Evolutionary conservation across 2,329 filamentous ascomycete species (phyloP).

Genomic region (Biscogniauxia sp.): DNA sequence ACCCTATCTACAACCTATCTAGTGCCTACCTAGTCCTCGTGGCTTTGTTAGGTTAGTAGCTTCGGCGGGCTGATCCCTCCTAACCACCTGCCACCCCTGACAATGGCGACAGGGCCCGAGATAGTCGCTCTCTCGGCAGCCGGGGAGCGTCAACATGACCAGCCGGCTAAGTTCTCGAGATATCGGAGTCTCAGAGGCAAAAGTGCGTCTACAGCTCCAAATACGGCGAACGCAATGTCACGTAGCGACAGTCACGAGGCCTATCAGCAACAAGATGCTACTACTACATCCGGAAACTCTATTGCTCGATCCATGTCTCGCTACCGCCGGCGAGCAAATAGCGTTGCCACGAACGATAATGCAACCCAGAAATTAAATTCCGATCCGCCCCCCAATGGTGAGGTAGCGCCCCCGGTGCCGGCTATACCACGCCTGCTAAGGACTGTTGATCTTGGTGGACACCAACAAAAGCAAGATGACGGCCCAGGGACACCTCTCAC

Average conservation of each 20-base stretch:
- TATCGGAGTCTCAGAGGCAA: conserved; percentile 35
- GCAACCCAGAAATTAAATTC: conserved; percentile 27
- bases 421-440: conserved; percentile 29
- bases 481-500: conserved; percentile 10
- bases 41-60: neutral
- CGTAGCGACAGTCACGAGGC: conserved; percentile 17
- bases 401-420: conserved; percentile 29
- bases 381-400: conserved; percentile 23
- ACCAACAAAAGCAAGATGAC: conserved; percentile 17
- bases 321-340: conserved; percentile 31
- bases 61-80: neutral
- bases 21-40: neutral
- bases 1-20: neutral
- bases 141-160: conserved; percentile 9
- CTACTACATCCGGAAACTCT: conserved; percentile 23
- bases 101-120: conserved; percentile 18
- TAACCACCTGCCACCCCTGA: conserved; percentile 5
- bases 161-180: conserved; percentile 31
- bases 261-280: conserved; percentile 15
- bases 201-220: conserved; percentile 28
- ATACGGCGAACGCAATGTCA: conserved; percentile 17
- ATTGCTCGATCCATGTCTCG: conserved; percentile 36
- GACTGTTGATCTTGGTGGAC: conserved; percentile 15
- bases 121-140: conserved; percentile 16
- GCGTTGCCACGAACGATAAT: conserved; percentile 26